Conservation (phyloP, 768 basidiomycete genomes). For the Pleurotus citrinopileatus region DNA sequence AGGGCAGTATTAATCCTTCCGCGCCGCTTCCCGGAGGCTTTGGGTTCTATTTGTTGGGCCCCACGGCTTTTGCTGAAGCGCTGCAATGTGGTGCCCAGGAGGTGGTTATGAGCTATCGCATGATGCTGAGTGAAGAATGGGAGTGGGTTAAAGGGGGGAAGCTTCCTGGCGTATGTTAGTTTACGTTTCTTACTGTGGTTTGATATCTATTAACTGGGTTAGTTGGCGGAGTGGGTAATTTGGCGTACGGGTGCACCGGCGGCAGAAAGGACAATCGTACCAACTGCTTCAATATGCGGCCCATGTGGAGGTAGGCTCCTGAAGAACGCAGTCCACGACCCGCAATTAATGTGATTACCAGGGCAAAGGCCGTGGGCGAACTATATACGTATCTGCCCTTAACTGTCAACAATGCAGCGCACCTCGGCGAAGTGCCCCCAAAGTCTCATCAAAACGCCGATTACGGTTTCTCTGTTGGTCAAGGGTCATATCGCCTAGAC, state of each 20-base stretch:
- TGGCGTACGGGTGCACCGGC: slow-evolving; percentile 65
- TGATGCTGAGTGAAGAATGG: slow-evolving; percentile 63
- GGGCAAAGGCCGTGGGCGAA: slow-evolving; percentile 54
- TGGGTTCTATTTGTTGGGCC: slow-evolving; percentile 66
- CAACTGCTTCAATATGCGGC: slow-evolving; percentile 64
- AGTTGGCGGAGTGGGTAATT: slow-evolving; percentile 57
- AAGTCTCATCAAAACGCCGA: slow-evolving; percentile 47
- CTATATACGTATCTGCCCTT: slow-evolving; percentile 69
- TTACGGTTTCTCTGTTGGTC: slow-evolving; percentile 66
- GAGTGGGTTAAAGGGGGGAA: slow-evolving; percentile 76
- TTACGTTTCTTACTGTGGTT: background rate
- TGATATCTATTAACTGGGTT: background rate
- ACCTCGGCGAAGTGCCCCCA: slow-evolving; percentile 46
- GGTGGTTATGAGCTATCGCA: slow-evolving; percentile 59
- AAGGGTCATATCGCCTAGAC: slow-evolving; percentile 57
- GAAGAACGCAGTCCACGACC: no score
- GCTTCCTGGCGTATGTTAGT: slow-evolving; percentile 68
- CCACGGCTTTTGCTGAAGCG: slow-evolving; percentile 34
- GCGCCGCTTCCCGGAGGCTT: slow-evolving; percentile 57
- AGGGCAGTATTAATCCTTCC: slow-evolving; percentile 60
- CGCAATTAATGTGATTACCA: no score
- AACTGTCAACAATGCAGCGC: slow-evolving; percentile 37
- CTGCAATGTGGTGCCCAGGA: slow-evolving; percentile 45
- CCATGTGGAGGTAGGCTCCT: slow-evolving; percentile 80
- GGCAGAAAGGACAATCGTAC: slow-evolving; percentile 62